A percentile compares a stretch with the other conserved stretches of the same genome.
Conservation (phyloP, 805 yeast genomes). For the Candida coleopterorum region DNA sequence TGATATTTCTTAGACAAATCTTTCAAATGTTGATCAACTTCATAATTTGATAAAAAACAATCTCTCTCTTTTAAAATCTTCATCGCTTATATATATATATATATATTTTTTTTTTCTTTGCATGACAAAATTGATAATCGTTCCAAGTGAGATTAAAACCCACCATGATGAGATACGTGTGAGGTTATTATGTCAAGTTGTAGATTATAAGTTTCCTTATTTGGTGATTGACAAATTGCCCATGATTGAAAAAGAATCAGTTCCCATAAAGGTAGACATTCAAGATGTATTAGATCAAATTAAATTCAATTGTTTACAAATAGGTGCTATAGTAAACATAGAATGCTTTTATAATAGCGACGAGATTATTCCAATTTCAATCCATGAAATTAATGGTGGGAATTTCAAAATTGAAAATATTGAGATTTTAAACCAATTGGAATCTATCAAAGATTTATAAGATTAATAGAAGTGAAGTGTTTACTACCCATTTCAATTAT, state of each 20-base stretch:
- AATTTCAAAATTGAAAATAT: conserved; percentile 4
- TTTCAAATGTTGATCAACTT: conserved; percentile 53
- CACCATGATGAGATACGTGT: conserved; percentile 19
- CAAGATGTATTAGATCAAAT: conserved; percentile 8
- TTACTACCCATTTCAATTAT: too few species aligned
- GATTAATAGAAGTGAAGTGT: too few species aligned
- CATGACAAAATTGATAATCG: conserved; percentile 29
- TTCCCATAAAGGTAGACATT: conserved; percentile 8
- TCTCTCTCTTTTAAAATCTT: conserved; percentile 47
- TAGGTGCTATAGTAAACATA: conserved; percentile 25
- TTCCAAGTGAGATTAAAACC: conserved; percentile 19
- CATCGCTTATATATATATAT: conserved; percentile 19
- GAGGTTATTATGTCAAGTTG: conserved; percentile 27
- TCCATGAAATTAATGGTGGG: conserved; percentile 14
- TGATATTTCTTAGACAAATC: conserved; percentile 43
- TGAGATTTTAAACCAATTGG: background rate
- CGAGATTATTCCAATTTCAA: conserved; percentile 18
- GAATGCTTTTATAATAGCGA: conserved; percentile 30
- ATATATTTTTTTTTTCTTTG: background rate
- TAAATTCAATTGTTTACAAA: conserved; percentile 5
- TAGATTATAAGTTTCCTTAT: conserved; percentile 12
- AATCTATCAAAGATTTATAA: too few species aligned
- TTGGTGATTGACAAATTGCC: conserved; percentile 1
- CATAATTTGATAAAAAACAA: conserved; percentile 59
- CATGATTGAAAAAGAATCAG: conserved; percentile 6